These are phyloP conservation scores for Jaminaea rosea DNA, from an alignment of 1,284 basidiomycete species.

Conservation along the genomic window DNA sequence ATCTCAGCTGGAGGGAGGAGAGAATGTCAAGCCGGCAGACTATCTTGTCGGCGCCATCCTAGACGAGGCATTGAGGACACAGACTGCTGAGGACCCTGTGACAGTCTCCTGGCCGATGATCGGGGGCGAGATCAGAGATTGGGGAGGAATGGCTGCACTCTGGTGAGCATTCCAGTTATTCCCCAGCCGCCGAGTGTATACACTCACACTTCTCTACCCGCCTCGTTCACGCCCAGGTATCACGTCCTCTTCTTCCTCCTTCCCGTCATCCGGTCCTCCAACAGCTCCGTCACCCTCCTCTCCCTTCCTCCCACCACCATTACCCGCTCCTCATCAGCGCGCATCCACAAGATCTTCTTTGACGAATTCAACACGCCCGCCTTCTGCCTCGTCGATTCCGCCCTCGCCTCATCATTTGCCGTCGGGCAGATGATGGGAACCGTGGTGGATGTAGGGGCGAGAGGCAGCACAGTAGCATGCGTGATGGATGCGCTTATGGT, in stretches of 20 bases:
- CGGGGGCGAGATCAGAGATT: conserved; percentile 66
- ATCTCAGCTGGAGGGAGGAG: conserved; percentile 1
- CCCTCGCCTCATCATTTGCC: conserved; percentile 74
- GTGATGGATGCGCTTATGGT: conserved; percentile 64
- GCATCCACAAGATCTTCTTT: conserved; percentile 77
- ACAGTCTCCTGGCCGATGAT: conserved; percentile 75
- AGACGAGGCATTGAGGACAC: conserved; percentile 63
- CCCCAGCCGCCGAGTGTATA: background rate
- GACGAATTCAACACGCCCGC: conserved; percentile 89
- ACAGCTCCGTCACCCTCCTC: conserved; percentile 75
- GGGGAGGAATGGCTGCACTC: conserved; percentile 81
- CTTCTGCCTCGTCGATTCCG: conserved; percentile 71
- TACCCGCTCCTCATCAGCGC: conserved; percentile 64
- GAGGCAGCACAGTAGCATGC: conserved; percentile 66
- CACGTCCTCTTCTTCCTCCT: conserved; percentile 70
- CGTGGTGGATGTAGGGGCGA: conserved; percentile 73
- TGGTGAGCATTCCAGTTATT: conserved; percentile 57
- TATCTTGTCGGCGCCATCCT: conserved; percentile 76
- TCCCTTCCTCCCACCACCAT: conserved; percentile 60
- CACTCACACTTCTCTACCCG: background rate
- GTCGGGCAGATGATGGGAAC: conserved; percentile 69
- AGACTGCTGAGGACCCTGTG: conserved; percentile 50
- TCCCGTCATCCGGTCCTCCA: conserved; percentile 68
- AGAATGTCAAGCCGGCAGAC: conserved; percentile 57
- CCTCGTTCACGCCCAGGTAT: conserved; percentile 56